Conservation (phyloP, 2,329 filamentous ascomycete genomes). For the Penicillium janthinellum region DNA sequence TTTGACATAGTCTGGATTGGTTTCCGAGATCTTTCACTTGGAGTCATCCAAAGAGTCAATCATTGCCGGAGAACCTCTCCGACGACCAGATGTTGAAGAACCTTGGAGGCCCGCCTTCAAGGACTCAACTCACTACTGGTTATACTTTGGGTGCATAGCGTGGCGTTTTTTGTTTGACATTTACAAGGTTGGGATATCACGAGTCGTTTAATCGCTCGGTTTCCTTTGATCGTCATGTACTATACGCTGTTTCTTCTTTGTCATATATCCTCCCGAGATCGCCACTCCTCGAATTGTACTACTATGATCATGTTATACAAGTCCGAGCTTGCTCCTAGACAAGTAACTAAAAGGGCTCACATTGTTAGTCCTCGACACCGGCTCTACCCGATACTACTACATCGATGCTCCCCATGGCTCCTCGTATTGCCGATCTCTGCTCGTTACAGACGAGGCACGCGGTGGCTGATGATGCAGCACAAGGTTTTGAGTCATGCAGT, state of each 20-base stretch:
- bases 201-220: slow-evolving; percentile 17
- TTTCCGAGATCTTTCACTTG: neutral
- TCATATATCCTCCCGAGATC: slow-evolving; percentile 53
- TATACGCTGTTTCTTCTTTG: slow-evolving; percentile 52
- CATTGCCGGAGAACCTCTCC: neutral
- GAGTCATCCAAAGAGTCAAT: neutral
- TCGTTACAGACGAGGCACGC: slow-evolving; percentile 4
- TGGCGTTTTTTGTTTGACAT: slow-evolving; percentile 41
- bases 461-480: neutral
- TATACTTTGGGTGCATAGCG: slow-evolving; percentile 43
- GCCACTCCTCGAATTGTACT: slow-evolving; percentile 62
- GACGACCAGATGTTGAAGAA: slow-evolving; percentile 4
- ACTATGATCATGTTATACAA: slow-evolving; percentile 15
- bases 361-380: neutral
- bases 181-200: slow-evolving; percentile 26
- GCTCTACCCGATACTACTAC: slow-evolving; percentile 1
- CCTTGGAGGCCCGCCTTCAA: slow-evolving; percentile 15
- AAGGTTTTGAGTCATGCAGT: slow-evolving; percentile 2
- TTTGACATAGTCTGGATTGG: neutral
- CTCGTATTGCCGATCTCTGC: slow-evolving; percentile 12
- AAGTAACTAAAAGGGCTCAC: neutral
- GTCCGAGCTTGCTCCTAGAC: neutral
- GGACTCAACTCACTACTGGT: slow-evolving; percentile 21
- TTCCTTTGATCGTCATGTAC: slow-evolving; percentile 60
- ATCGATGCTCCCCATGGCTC: neutral